phyloP scores from a whole-genome alignment of 2,329 filamentous ascomycete genomes.

The Hypoxylon sp. region DNA sequence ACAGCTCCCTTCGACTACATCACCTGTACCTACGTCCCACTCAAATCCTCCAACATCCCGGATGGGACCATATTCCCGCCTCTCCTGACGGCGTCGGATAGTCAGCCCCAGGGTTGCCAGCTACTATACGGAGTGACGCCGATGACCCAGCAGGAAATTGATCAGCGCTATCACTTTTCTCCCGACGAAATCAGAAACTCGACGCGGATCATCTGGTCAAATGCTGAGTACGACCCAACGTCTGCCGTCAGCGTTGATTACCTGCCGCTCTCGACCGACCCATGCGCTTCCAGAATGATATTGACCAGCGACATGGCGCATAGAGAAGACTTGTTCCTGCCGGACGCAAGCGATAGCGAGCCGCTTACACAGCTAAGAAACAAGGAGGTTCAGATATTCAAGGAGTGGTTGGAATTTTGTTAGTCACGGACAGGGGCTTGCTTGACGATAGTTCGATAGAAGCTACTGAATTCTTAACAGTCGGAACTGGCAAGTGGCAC shows the following conservation, averaged over 20 bases:
- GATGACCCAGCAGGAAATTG: slow-evolving; percentile 22
- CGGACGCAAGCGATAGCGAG: slow-evolving; percentile 6
- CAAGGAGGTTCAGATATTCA: slow-evolving; percentile 26
- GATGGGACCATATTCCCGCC: slow-evolving; percentile 17
- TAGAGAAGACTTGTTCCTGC: slow-evolving; percentile 21
- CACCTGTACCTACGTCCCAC: slow-evolving; percentile 14
- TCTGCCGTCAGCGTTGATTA: slow-evolving; percentile 24
- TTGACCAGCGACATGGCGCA: slow-evolving; percentile 28
- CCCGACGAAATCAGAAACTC: slow-evolving; percentile 14
- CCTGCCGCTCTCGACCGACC: slow-evolving; percentile 5
- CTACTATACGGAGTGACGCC: slow-evolving; percentile 6
- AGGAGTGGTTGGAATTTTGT: slow-evolving; percentile 21
- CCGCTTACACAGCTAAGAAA: slow-evolving; percentile 20
- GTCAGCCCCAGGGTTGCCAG: slow-evolving; percentile 5
- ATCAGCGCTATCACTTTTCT: slow-evolving; percentile 15
- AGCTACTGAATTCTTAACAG: not conserved
- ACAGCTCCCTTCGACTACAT: slow-evolving; percentile 14
- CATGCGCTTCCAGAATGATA: slow-evolving; percentile 25
- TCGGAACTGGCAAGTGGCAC: not conserved
- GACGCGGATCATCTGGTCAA: slow-evolving; percentile 28
- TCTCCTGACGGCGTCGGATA: slow-evolving; percentile 3
- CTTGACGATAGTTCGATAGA: not conserved
- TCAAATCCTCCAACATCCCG: slow-evolving; percentile 14
- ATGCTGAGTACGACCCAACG: slow-evolving; percentile 21
- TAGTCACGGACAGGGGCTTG: not conserved